phyloP scores from a whole-genome alignment of 352 stramenopile genomes.

The Phytophthora vignae region DNA sequence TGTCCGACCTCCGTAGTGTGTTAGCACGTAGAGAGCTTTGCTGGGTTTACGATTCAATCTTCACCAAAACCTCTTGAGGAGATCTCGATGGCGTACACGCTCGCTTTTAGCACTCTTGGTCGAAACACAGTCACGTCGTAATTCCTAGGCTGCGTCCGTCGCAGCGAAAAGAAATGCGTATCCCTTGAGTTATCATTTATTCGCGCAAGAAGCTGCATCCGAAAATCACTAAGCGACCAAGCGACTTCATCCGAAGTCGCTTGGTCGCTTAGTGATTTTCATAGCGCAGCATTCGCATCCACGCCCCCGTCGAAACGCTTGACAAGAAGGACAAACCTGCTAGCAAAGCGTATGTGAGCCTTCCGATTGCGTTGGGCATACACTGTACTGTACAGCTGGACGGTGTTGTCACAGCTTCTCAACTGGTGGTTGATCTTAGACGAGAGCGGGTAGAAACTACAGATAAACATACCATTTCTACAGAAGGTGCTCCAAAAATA shows the following conservation, averaged over 20 bases:
- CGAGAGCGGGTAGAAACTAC: no score
- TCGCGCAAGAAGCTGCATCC: neutral
- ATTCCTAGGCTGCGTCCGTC: neutral
- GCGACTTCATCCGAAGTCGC: neutral
- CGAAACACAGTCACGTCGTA: neutral
- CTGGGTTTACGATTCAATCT: neutral
- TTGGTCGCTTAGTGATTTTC: neutral
- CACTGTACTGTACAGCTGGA: slow-evolving; percentile 1
- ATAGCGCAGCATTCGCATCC: neutral
- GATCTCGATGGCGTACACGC: neutral
- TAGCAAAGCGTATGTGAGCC: neutral
- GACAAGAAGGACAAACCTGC: neutral
- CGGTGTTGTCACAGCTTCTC: slow-evolving; percentile 1
- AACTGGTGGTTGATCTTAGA: slow-evolving; percentile 9
- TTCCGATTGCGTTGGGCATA: neutral
- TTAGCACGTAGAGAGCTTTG: neutral
- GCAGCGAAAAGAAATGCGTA: neutral
- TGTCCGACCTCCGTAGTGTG: neutral
- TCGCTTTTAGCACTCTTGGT: neutral
- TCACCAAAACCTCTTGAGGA: neutral
- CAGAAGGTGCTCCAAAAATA: no score
- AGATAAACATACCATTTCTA: no score
- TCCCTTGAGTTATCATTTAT: neutral
- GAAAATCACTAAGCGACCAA: no score
- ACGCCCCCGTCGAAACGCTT: slow-evolving; percentile 2